These are phyloP conservation scores for Macroventuria anomochaeta DNA, from an alignment of 2,329 filamentous ascomycete genomes.

Conservation along the genomic window DNA sequence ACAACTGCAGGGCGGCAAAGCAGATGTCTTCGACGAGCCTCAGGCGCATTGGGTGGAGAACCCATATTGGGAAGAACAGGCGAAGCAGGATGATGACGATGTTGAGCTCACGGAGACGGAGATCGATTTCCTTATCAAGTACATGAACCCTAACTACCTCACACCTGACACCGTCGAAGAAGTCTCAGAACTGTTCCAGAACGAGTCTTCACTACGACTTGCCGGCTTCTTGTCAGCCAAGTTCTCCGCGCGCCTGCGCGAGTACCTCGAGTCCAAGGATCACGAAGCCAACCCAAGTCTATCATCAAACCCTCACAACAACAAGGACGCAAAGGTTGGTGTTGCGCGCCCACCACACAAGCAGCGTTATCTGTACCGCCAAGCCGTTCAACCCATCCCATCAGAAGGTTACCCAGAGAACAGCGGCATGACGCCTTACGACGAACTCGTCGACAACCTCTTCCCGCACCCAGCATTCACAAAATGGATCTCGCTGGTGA, in stretches of 20 bases:
- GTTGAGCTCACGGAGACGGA: conserved; percentile 74
- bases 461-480: conserved; percentile 86
- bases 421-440: conserved; percentile 57
- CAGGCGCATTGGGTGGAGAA: conserved; percentile 63
- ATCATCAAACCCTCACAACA: conserved; percentile 41
- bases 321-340: conserved; percentile 51
- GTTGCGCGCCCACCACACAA: conserved; percentile 92
- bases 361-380: conserved; percentile 86
- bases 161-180: conserved; percentile 89
- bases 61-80: conserved; percentile 43
- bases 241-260: conserved; percentile 74
- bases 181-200: conserved; percentile 78
- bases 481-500: conserved; percentile 87
- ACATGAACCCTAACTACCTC: conserved; percentile 87
- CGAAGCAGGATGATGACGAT: conserved; percentile 54
- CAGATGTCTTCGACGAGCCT: conserved; percentile 86
- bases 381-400: conserved; percentile 54
- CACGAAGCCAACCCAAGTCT: conserved; percentile 54
- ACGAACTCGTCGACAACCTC: conserved; percentile 80
- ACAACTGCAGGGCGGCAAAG: conserved; percentile 84
- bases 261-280: conserved; percentile 68
- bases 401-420: conserved; percentile 44
- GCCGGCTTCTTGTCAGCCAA: conserved; percentile 78
- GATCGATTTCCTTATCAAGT: conserved; percentile 87
- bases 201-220: conserved; percentile 83